Conservation (phyloP, 2,329 filamentous ascomycete species). For the Zasmidium citrigriseum region DNA sequence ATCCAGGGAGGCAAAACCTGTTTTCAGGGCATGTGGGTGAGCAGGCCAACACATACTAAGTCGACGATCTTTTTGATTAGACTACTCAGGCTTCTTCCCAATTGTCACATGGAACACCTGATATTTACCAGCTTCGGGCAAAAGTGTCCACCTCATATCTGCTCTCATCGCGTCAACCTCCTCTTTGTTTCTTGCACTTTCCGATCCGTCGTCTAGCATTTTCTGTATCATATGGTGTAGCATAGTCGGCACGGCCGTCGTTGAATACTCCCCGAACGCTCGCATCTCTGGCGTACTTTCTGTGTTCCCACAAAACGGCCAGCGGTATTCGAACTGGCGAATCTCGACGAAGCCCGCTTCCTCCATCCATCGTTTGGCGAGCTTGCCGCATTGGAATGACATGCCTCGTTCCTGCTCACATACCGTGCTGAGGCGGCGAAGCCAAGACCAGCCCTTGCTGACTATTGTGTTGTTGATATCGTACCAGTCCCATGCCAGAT, state of each 20-base stretch:
- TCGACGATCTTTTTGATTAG: not conserved
- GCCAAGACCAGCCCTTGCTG: slow-evolving; percentile 14
- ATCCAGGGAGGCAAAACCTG: slow-evolving; percentile 3
- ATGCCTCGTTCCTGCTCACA: slow-evolving; percentile 8
- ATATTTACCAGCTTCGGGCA: slow-evolving; percentile 4
- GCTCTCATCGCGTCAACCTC: slow-evolving; percentile 7
- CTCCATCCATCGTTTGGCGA: slow-evolving; percentile 9
- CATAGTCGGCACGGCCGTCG: slow-evolving; percentile 9
- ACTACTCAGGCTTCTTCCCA: slow-evolving; percentile 13
- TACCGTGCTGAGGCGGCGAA: not conserved
- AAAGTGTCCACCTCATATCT: slow-evolving; percentile 14
- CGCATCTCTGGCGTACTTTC: slow-evolving; percentile 10
- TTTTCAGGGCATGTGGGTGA: slow-evolving; percentile 1
- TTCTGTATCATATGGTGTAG: slow-evolving; percentile 11
- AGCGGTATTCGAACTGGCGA: slow-evolving; percentile 7
- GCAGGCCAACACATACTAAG: not conserved
- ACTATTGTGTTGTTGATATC: not conserved
- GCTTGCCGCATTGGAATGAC: slow-evolving; percentile 9
- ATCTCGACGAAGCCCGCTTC: slow-evolving; percentile 15
- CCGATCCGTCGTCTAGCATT: not conserved
- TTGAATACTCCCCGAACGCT: slow-evolving; percentile 10
- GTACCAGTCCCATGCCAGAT: slow-evolving; percentile 13
- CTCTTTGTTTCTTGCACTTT: not conserved
- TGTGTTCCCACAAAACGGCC: slow-evolving; percentile 4
- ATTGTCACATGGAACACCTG: slow-evolving; percentile 14